A percentile compares a stretch with the other conserved stretches of the same genome.
Evolutionary conservation across 73 alveolate species (phyloP).

Genomic region (Tetrahymena thermophila): DNA sequence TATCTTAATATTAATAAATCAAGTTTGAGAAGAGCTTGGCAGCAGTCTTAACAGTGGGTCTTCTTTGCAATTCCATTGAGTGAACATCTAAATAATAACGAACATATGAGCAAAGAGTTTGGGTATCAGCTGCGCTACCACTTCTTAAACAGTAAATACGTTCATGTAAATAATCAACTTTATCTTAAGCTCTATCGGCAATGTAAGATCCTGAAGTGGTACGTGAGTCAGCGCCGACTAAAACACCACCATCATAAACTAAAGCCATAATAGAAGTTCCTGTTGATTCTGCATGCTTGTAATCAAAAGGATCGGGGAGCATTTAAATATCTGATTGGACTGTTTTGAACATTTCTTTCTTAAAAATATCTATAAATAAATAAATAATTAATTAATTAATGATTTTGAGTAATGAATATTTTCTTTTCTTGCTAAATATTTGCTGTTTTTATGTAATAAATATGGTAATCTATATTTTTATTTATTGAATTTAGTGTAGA

Average conservation of each 20-base stretch:
- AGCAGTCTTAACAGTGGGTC: slow-evolving; percentile 90
- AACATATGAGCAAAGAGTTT: slow-evolving; percentile 71
- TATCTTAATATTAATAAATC: slow-evolving; percentile 57
- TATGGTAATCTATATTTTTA: neutral
- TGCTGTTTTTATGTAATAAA: neutral
- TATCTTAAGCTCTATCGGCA: slow-evolving; percentile 87
- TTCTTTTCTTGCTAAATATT: neutral
- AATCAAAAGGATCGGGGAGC: neutral
- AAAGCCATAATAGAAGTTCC: slow-evolving; percentile 83
- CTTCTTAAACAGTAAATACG: slow-evolving; percentile 79
- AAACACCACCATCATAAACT: slow-evolving; percentile 77
- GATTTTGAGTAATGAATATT: neutral
- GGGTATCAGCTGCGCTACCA: slow-evolving; percentile 93
- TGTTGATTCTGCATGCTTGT: slow-evolving; percentile 26
- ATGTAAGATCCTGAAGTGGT: slow-evolving; percentile 71
- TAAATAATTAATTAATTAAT: no score
- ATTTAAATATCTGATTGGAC: neutral
- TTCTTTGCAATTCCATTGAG: slow-evolving; percentile 74
- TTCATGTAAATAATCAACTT: slow-evolving; percentile 81
- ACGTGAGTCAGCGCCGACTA: slow-evolving; percentile 85
- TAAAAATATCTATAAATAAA: neutral
- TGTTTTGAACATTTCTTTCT: neutral
- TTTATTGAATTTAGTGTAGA: neutral
- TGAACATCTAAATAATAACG: slow-evolving; percentile 74
- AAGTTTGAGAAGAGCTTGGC: slow-evolving; percentile 73